phyloP scores from a whole-genome alignment of 83 land plant species.

The Isoetes engelmannii region DNA sequence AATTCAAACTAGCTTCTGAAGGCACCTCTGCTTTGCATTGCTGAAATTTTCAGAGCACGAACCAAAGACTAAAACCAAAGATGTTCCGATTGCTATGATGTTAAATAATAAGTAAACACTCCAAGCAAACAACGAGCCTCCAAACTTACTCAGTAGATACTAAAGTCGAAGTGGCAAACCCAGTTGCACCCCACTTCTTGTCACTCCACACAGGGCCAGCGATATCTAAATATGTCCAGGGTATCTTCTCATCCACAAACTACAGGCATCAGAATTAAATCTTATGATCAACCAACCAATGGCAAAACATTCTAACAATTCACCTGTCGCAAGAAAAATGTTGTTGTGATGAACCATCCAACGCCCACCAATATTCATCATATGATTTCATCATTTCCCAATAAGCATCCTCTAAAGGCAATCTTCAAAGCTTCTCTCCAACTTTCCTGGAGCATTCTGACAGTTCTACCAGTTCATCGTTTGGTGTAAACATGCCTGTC shows the following conservation, averaged over 20 bases:
- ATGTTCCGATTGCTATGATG: too few species aligned
- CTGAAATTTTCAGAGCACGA: too few species aligned
- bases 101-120: too few species aligned
- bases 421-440: slow-evolving; percentile 6
- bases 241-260: slow-evolving; percentile 94
- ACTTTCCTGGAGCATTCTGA: neutral
- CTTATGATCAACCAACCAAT: too few species aligned
- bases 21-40: too few species aligned
- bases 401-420: slow-evolving; percentile 2
- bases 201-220: slow-evolving; percentile 97
- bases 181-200: slow-evolving; percentile 74
- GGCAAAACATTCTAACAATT: neutral
- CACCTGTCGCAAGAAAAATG: slow-evolving; percentile 5
- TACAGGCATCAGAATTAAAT: slow-evolving; percentile 10
- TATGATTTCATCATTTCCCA: slow-evolving; percentile 12
- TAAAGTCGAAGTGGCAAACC: slow-evolving; percentile 81
- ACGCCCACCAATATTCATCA: slow-evolving; percentile 7
- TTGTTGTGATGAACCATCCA: neutral
- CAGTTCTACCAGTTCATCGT: slow-evolving; percentile 2
- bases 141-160: too few species aligned
- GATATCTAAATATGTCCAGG: slow-evolving; percentile 96
- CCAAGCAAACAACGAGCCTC: too few species aligned
- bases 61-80: too few species aligned
- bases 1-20: too few species aligned
- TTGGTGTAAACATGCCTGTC: slow-evolving; percentile 9